Percentiles rank a stretch among this genome's conserved stretches.
Evolutionary conservation across 768 basidiomycete species (phyloP).

Genomic region (Coprinopsis sp.): DNA sequence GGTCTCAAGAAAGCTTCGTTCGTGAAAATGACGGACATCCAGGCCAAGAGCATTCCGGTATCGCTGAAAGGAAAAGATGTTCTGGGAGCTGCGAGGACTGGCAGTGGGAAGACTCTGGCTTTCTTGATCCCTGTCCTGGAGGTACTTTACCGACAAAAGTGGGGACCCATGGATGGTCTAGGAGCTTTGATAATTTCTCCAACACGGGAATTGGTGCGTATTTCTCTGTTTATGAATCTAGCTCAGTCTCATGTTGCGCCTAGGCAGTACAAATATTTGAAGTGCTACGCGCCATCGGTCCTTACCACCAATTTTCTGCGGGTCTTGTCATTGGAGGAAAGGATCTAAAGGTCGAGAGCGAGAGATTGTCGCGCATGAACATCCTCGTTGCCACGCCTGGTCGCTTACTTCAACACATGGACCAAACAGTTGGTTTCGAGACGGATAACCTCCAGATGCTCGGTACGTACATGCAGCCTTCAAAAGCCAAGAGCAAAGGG

Average conservation of each 20-base stretch:
- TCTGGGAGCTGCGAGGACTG: slow-evolving; percentile 91
- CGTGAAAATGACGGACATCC: slow-evolving; percentile 86
- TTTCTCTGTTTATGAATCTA: neutral
- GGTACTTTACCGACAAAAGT: slow-evolving; percentile 82
- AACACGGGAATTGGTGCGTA: slow-evolving; percentile 81
- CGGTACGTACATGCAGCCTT: slow-evolving; percentile 43
- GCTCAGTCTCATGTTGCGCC: neutral
- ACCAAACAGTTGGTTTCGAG: slow-evolving; percentile 95
- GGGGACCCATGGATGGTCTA: slow-evolving; percentile 89
- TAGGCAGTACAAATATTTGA: slow-evolving; percentile 99
- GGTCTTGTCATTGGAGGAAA: slow-evolving; percentile 97
- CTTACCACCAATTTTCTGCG: slow-evolving; percentile 87
- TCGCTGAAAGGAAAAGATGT: slow-evolving; percentile 94
- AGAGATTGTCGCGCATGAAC: slow-evolving; percentile 89
- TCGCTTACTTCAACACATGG: slow-evolving; percentile 93
- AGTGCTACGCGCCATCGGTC: slow-evolving; percentile 88
- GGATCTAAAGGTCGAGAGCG: slow-evolving; percentile 87
- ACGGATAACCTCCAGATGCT: slow-evolving; percentile 87
- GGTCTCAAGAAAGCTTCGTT: slow-evolving; percentile 88
- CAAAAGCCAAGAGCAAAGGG: neutral
- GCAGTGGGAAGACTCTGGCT: slow-evolving; percentile 94
- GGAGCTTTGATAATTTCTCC: slow-evolving; percentile 93
- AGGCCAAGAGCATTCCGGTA: slow-evolving; percentile 84
- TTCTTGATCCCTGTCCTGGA: slow-evolving; percentile 94
- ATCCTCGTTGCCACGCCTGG: slow-evolving; percentile 98